A percentile compares a stretch with the other conserved stretches of the same genome.
Evolutionary conservation across 1,284 basidiomycete species (phyloP).

Genomic region (Leccinum fuscescens): DNA sequence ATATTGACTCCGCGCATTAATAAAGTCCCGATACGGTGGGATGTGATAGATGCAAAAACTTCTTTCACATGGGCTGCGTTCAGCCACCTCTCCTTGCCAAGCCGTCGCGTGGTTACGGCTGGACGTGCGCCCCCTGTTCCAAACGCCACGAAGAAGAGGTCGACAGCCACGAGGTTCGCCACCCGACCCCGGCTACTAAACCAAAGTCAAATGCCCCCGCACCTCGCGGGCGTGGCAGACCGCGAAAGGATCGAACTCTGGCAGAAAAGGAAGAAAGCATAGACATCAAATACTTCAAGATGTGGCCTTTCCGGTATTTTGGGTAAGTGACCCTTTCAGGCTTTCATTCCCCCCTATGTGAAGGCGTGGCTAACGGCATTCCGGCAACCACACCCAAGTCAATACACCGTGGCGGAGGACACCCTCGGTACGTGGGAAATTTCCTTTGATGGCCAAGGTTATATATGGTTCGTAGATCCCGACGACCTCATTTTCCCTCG

Average conservation of each 20-base stretch:
- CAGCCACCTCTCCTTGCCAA: slow-evolving; percentile 93
- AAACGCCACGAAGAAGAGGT: slow-evolving; percentile 86
- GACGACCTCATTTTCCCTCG: slow-evolving; percentile 95
- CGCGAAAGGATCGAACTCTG: slow-evolving; percentile 65
- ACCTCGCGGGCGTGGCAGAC: slow-evolving; percentile 64
- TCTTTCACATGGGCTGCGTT: slow-evolving; percentile 95
- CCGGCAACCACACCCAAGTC: slow-evolving; percentile 42
- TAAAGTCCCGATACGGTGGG: slow-evolving; percentile 83
- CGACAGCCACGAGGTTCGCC: slow-evolving; percentile 66
- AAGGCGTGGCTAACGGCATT: slow-evolving; percentile 9
- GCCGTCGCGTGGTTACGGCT: slow-evolving; percentile 95
- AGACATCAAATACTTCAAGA: slow-evolving; percentile 79
- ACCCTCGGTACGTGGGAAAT: slow-evolving; percentile 65
- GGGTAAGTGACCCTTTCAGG: slow-evolving; percentile 56
- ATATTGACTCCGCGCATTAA: slow-evolving; percentile 31
- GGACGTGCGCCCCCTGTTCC: slow-evolving; percentile 95
- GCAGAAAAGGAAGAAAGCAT: slow-evolving; percentile 76
- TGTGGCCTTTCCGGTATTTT: slow-evolving; percentile 97
- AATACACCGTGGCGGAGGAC: slow-evolving; percentile 89
- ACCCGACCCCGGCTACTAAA: slow-evolving; percentile 48
- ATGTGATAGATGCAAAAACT: slow-evolving; percentile 92
- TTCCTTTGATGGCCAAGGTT: slow-evolving; percentile 21
- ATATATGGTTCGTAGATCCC: slow-evolving; percentile 56
- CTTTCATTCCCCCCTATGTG: slow-evolving; percentile 3
- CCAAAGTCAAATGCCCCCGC: slow-evolving; percentile 71